These are phyloP conservation scores for Babjeviella inositovora DNA, from an alignment of 805 yeast genomes.

Conservation along the genomic window DNA sequence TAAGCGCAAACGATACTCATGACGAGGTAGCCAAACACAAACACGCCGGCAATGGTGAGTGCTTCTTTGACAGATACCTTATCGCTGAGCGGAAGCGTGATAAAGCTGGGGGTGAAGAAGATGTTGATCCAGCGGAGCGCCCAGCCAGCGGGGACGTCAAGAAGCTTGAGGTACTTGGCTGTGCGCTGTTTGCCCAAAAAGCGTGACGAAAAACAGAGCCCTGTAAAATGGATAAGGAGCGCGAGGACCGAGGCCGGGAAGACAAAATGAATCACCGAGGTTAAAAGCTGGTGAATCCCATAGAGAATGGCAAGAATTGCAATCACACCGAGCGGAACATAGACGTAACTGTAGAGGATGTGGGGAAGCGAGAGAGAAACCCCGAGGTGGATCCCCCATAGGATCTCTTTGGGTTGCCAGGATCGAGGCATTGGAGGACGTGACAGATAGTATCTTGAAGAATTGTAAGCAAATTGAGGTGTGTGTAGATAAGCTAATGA, in stretches of 20 bases:
- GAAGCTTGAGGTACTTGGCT: constrained; percentile 8
- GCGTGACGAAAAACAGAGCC: constrained; percentile 19
- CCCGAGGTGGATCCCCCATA: background rate
- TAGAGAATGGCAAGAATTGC: constrained; percentile 27
- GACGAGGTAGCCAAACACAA: constrained; percentile 44
- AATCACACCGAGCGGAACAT: constrained; percentile 32
- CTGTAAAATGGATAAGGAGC: constrained; percentile 40
- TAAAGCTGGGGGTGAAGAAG: constrained; percentile 66
- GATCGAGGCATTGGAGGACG: too few relatives aligned
- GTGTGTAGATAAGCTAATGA: too few relatives aligned
- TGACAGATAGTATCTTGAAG: too few relatives aligned
- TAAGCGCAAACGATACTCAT: constrained; percentile 33
- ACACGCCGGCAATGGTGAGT: constrained; percentile 59
- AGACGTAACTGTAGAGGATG: constrained; percentile 22
- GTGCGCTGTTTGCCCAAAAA: constrained; percentile 17
- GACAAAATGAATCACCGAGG: constrained; percentile 28
- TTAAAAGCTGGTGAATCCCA: constrained; percentile 30
- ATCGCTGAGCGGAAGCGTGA: constrained; percentile 53
- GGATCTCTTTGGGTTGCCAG: constrained; percentile 1
- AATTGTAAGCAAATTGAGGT: too few relatives aligned
- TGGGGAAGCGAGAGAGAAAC: constrained; percentile 8
- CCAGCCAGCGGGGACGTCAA: constrained; percentile 55
- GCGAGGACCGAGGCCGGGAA: constrained; percentile 63
- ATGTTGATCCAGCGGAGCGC: constrained; percentile 65
- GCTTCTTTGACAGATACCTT: constrained; percentile 54